These are phyloP conservation scores for Leccinum variicolor DNA, from an alignment of 768 basidiomycete genomes.

Conservation along the genomic window DNA sequence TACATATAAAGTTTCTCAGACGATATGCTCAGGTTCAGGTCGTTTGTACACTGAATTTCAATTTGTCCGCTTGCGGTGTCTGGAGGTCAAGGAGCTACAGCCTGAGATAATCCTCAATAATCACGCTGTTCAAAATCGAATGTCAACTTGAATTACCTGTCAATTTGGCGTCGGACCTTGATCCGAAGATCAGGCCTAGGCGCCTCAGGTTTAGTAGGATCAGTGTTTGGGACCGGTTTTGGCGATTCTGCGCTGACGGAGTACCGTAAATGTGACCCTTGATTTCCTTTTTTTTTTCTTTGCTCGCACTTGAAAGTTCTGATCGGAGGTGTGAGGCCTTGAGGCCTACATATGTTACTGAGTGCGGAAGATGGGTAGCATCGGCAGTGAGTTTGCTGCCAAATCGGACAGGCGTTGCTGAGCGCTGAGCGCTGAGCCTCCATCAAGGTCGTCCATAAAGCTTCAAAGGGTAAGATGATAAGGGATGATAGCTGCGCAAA, in stretches of 20 bases:
- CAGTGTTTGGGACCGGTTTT: no score
- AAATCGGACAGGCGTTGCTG: neutral
- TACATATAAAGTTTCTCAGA: neutral
- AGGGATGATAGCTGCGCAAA: neutral
- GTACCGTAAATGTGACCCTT: no score
- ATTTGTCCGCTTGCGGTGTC: neutral
- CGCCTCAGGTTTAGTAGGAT: no score
- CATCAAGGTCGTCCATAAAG: neutral
- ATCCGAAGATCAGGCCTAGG: no score
- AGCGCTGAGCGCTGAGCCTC: no score
- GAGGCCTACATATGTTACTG: neutral
- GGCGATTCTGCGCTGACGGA: no score
- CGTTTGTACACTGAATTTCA: neutral
- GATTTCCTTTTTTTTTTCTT: neutral
- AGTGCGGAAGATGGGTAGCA: neutral
- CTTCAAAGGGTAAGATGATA: neutral
- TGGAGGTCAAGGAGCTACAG: neutral
- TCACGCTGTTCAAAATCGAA: neutral
- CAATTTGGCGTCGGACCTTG: neutral
- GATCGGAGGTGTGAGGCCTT: no score
- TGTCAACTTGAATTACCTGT: no score
- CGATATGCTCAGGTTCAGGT: neutral
- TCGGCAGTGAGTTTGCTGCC: neutral
- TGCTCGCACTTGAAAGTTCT: neutral
- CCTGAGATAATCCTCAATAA: neutral